Evolutionary conservation across 495 filamentous ascomycete species (phyloP).

Genomic region (Oidiodendron maius): DNA sequence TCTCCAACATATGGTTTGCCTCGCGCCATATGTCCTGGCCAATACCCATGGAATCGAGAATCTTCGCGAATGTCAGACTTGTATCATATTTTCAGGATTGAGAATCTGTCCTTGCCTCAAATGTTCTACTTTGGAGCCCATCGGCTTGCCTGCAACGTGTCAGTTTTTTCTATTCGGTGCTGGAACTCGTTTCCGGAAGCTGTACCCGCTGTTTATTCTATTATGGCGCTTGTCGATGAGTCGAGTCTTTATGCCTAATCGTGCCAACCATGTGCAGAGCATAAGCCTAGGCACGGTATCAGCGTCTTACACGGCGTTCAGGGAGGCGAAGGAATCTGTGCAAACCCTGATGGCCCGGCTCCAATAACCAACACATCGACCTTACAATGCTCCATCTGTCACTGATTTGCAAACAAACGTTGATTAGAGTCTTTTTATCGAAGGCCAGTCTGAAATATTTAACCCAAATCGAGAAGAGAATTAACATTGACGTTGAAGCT

Average conservation of each 20-base stretch:
- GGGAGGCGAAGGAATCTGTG: neutral
- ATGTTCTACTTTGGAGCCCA: slow-evolving; percentile 4
- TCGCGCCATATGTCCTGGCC: slow-evolving; percentile 53
- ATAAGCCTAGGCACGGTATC: neutral
- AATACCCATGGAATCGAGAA: slow-evolving; percentile 57
- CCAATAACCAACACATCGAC: slow-evolving; percentile 1
- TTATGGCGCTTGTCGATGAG: neutral
- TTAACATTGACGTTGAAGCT: too few relatives aligned
- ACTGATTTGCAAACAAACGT: too few relatives aligned
- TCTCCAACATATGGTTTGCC: slow-evolving; percentile 43
- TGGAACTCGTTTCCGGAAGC: neutral
- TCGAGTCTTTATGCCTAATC: neutral
- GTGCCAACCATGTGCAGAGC: neutral
- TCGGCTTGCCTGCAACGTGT: slow-evolving; percentile 1
- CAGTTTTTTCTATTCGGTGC: neutral
- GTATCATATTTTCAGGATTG: neutral
- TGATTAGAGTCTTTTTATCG: too few relatives aligned
- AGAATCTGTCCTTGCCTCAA: neutral
- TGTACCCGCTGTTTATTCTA: neutral
- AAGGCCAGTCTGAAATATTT: too few relatives aligned
- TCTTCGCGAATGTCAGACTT: slow-evolving; percentile 9
- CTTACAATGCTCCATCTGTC: too few relatives aligned
- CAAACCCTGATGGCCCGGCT: neutral
- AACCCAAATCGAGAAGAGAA: too few relatives aligned
- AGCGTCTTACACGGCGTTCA: neutral